These are phyloP conservation scores for Coniochaeta hoffmannii DNA, from an alignment of 2,329 filamentous ascomycete species.

Conservation along the genomic window DNA sequence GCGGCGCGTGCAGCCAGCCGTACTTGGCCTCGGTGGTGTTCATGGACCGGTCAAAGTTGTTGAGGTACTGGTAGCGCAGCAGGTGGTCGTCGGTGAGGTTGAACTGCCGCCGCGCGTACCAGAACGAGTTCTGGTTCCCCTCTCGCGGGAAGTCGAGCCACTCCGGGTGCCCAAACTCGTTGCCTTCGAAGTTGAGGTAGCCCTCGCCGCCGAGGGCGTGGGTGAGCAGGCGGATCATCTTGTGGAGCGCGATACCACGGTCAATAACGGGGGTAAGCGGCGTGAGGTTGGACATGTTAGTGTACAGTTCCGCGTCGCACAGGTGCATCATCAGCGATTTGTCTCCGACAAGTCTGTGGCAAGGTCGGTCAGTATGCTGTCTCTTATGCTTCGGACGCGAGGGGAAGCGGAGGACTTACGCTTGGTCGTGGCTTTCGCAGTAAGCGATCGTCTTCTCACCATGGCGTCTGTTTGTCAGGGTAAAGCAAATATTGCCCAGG, in stretches of 20 bases:
- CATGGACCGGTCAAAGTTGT: constrained; percentile 91
- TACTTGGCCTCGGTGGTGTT: constrained; percentile 81
- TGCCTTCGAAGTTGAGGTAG: constrained; percentile 97
- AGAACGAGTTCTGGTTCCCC: constrained; percentile 88
- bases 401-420: constrained; percentile 49
- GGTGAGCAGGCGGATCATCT: constrained; percentile 93
- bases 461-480: constrained; percentile 84
- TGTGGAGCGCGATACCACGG: constrained; percentile 87
- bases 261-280: constrained; percentile 85
- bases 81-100: constrained; percentile 83
- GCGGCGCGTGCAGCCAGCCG: constrained; percentile 78
- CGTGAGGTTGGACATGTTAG: constrained; percentile 84
- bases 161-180: constrained; percentile 97
- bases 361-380: constrained; percentile 6
- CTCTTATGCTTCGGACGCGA: background rate
- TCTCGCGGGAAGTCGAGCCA: constrained; percentile 97
- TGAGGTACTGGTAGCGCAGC: constrained; percentile 83
- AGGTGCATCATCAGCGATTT: constrained; percentile 98
- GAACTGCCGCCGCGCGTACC: constrained; percentile 87
- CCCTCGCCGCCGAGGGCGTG: constrained; percentile 90
- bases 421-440: constrained; percentile 94
- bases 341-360: constrained; percentile 76
- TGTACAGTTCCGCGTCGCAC: constrained; percentile 95
- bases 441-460: constrained; percentile 99
- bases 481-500: constrained; percentile 75